Evolutionary conservation across 495 filamentous ascomycete genomes (phyloP).

Genomic region (Penicillium pancosmium): DNA sequence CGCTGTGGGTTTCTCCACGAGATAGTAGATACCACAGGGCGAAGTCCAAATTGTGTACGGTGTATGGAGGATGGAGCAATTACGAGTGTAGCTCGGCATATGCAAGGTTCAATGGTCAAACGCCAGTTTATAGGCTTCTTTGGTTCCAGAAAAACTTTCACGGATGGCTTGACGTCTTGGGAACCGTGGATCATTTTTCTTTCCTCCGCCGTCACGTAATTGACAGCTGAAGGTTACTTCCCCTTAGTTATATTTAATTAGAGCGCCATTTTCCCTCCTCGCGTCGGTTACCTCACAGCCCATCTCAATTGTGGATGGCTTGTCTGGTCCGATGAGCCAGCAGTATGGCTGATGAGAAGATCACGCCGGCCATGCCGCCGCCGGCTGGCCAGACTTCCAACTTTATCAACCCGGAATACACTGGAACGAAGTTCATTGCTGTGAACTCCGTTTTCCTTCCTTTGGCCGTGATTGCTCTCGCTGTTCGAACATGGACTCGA

Average conservation of each 20-base stretch:
- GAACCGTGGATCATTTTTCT: neutral
- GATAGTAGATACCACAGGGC: neutral
- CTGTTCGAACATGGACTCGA: slow-evolving; percentile 40
- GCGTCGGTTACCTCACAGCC: neutral
- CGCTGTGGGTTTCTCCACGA: neutral
- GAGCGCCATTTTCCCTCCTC: neutral
- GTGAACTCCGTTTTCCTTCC: slow-evolving; percentile 36
- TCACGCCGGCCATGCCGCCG: slow-evolving; percentile 34
- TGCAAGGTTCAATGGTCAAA: slow-evolving; percentile 4
- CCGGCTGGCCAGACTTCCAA: slow-evolving; percentile 38
- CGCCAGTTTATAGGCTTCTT: neutral
- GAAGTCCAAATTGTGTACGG: neutral
- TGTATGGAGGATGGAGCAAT: neutral
- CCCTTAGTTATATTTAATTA: neutral
- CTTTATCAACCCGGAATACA: slow-evolving; percentile 31
- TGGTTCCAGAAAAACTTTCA: slow-evolving; percentile 1
- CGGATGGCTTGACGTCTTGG: neutral
- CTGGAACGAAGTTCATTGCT: slow-evolving; percentile 26
- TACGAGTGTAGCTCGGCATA: neutral
- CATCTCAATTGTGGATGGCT: neutral
- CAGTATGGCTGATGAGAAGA: slow-evolving; percentile 23
- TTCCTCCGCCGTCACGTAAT: neutral
- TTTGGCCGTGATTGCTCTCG: slow-evolving; percentile 31
- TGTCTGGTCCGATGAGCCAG: slow-evolving; percentile 9
- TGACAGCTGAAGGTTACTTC: neutral